phyloP scores from a whole-genome alignment of 192 early-diverging fungal genomes.

The Funneliformis mosseae region DNA sequence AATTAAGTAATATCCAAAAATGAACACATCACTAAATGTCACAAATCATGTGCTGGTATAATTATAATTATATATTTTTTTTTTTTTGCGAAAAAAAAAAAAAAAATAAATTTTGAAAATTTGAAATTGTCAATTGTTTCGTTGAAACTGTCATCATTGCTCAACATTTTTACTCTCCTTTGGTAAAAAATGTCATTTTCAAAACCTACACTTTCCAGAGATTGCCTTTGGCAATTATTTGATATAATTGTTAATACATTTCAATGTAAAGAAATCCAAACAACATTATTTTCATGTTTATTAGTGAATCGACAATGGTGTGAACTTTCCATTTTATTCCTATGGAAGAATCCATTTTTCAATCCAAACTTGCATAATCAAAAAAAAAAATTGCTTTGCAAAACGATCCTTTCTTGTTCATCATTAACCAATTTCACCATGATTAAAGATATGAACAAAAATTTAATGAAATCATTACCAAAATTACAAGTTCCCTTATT shows the following conservation, averaged over 20 bases:
- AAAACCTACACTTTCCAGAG: not conserved
- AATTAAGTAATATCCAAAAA: no score
- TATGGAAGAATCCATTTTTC: conserved; percentile 9
- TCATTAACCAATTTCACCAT: not conserved
- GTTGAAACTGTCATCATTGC: not conserved
- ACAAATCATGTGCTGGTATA: not conserved
- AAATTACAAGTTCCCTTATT: not conserved
- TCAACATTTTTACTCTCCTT: not conserved
- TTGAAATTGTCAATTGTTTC: not conserved
- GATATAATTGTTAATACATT: not conserved
- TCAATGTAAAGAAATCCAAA: not conserved
- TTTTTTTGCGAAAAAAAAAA: not conserved
- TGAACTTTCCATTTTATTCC: not conserved
- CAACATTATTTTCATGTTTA: conserved; percentile 1
- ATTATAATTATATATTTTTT: not conserved
- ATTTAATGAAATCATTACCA: not conserved
- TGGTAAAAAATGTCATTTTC: not conserved
- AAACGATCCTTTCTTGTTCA: not conserved
- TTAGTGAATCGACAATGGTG: conserved; percentile 21
- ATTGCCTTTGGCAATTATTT: not conserved
- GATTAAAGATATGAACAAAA: not conserved
- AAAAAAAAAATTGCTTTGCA: not conserved
- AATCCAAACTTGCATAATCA: not conserved
- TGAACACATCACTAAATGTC: not conserved
- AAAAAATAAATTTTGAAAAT: no score